Evolutionary conservation across 768 basidiomycete species (phyloP), one percentile per base, ranked within the genome.

Genomic region (Podaxis carcinomalis): DNA sequence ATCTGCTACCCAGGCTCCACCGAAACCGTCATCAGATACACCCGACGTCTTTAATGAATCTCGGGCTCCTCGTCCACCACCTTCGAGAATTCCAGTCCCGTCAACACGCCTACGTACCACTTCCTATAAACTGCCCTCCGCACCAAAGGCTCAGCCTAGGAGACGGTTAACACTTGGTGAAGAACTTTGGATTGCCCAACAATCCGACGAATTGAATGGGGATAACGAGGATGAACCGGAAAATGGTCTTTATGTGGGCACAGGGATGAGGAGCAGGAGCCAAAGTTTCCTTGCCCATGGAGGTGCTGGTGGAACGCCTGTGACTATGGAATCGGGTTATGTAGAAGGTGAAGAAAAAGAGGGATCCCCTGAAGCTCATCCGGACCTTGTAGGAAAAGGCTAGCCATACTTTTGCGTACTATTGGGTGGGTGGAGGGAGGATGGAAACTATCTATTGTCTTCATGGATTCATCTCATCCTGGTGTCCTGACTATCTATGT

Each of bases 271-370:
- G 68, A 82, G 78, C 54, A 83, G 79, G 65, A 76, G 72, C 16
- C 73, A 69, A 4, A 87, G 88, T 1, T 93, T 91, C 63, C 74
- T 92, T 21, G 86, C 88, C 3, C 86, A 84, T 66, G 90, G 90
- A 11, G 90, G 91, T 0, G 89, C 81, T 9, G 89, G 86, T 23
- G 91, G 91, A 0, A 61, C 68, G 1, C 86, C 90, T 1, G 86
- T 93, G 10, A 84, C 85, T 61, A 86, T 90, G 83, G 87, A 85
- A 6, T 81, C 77, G 27, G 89, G 88, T 3, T 87, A 87, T 65
- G 81, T 88, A 4, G 79, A 81, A 47, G 84, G 72, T 0, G 73
- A 75, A 16, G 76, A 74, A 13, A 70, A 69, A 25, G 68, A 71
- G 6, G 70, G 67, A 39, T 39, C 21, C 5, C 19, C 23, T 11